Base-by-base conservation (phyloP, 1,284 basidiomycete genomes). In the Microbotryomycetes sp. region DNA sequence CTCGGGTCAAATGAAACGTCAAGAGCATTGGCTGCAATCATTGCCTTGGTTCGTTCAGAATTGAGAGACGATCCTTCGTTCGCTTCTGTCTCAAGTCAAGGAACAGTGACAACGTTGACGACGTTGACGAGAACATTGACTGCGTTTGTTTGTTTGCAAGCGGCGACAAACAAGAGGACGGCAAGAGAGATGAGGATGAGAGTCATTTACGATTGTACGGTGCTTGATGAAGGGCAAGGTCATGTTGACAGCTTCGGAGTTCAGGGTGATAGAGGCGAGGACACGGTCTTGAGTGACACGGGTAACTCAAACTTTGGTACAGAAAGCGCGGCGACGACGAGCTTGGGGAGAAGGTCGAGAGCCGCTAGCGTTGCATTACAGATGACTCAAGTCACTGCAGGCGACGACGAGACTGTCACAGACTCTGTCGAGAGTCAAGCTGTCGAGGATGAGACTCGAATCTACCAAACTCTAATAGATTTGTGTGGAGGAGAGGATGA, bases 1-100 rank as follows among this genome's bases (percentile, higher is more conserved):
- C 80, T 81, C 68, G 80, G 80, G 1, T 79, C 77, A 19, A 80
- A 79, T 71, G 80, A 81, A 69, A 78, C 78, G 0, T 78, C 77
- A 3, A 72, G 80, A 26, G 78, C 79, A 0, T 72, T 81, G 28
- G 72, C 77, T 6, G 73, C 74, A 12, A 80, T 81, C 68, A 80
- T 81, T 67, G 73, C 75, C 1, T 74, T 81, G 42, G 76, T 80
- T 2, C 70, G 77, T 3, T 69, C 71, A n/a, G 80, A 81, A 69
- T 60, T 80, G 30, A 65, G 76, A 30, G 70, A 75, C 48, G 75
- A 76, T 64, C 62, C 67, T 5, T 50, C 49, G 26, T 77, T 76
- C 60, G 69, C 74, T 28, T 66, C 68, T 23, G 72, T 42, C 19
- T 42, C 71, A 28, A 69, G 74, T 16, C 72, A 70, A 55, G 73